A percentile compares a stretch with the other conserved stretches of the same genome.
Evolutionary conservation across 2,329 filamentous ascomycete species (phyloP).

Genomic region (Ceratocystis variospora): DNA sequence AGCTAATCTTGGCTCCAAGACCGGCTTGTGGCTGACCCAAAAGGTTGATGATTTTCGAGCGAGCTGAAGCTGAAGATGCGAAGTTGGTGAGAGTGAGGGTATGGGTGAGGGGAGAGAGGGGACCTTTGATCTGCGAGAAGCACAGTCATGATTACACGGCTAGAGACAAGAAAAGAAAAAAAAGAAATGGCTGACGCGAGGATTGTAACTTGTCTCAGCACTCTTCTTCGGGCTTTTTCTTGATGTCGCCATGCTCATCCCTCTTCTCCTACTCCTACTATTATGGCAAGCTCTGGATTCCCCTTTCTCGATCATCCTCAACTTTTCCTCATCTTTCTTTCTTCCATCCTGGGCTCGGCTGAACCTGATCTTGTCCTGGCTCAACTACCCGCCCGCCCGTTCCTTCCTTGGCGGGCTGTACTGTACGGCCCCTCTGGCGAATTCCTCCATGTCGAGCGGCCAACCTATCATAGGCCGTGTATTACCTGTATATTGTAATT

Average conservation of each 20-base stretch:
- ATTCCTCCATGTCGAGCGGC: background rate
- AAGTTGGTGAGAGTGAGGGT: background rate
- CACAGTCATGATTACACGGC: too few relatives aligned
- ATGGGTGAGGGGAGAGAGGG: background rate
- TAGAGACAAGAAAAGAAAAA: background rate
- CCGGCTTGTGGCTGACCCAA: background rate
- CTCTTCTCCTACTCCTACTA: too few relatives aligned
- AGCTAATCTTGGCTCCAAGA: background rate
- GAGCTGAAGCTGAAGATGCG: background rate
- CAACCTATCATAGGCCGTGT: background rate
- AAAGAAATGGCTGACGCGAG: background rate
- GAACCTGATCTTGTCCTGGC: background rate
- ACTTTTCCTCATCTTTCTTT: too few relatives aligned
- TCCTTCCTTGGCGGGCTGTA: background rate
- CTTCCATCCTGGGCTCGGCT: too few relatives aligned
- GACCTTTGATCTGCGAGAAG: background rate
- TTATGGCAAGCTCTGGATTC: too few relatives aligned
- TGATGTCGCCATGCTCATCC: too few relatives aligned
- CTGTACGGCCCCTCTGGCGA: background rate
- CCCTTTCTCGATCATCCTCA: background rate
- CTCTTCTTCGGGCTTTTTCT: too few relatives aligned
- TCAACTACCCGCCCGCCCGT: background rate
- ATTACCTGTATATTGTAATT: background rate
- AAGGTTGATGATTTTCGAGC: background rate
- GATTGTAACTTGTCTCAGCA: too few relatives aligned